Evolutionary conservation across 331 rosid genomes (phyloP), one percentile per base, ranked within the genome.

Genomic region (Malus hybrid): DNA sequence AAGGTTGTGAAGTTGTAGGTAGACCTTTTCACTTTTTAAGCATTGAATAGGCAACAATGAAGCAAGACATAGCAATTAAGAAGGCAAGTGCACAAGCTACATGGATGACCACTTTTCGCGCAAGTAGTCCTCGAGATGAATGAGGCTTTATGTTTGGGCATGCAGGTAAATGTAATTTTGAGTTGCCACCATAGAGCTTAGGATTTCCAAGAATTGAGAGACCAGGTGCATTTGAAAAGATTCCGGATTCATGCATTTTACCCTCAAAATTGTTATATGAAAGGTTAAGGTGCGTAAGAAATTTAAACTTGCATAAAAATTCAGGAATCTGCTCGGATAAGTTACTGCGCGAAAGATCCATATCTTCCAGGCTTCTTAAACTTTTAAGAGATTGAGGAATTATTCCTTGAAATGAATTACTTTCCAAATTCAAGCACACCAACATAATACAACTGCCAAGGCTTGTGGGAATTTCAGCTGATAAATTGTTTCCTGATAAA

Each of bases 201-300:
- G 56, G n/a, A 0, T 50, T 50, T 15, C 56, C n/a, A 16, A 50
- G 1, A 16, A 50, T 50, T 50, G n/a, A 50, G 1, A 50, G 9
- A 1, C n/a, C 1, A 15, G 4, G 18, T 50, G 4, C 56, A 50
- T 50, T 50, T 50, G 9, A 50, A 50, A 50, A 50, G n/a, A 50
- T 50, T 50, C 4, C 1, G 7, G 1, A 3, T 15, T 50, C n/a
- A 50, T 3, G 8, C 0, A 50, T 16, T 50, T 15, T 50, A 2
- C n/a, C n/a, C 1, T 15, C n/a, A 50, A 50, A 50, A 16, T 50
- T 15, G n/a, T 50, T 15, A 16, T 50, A 50, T 50, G 56, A 50
- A 50, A 6, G 3, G n/a, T 84, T 80, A n/a, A 87, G 85, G 56
- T 63, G 73, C 67, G 56, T 39, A 32, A 87, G 79, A 31, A 10